A percentile compares a stretch with the other conserved stretches of the same genome.
phyloP scores from a whole-genome alignment of 2,329 filamentous ascomycete species.

The Exutisphaerella laricina region DNA sequence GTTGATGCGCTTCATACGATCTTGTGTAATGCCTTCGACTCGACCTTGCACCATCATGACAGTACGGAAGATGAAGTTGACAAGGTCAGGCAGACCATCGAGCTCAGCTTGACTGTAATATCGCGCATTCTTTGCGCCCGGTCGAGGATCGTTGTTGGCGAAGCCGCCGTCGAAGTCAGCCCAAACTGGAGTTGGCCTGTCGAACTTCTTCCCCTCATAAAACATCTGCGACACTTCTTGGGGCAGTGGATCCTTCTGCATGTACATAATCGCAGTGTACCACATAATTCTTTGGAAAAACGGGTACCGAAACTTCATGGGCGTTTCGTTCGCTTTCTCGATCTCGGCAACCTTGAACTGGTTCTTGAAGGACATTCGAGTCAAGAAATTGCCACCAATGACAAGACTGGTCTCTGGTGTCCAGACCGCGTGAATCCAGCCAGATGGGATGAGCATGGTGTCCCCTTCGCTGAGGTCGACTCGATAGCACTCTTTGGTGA shows the following conservation, averaged over 20 bases:
- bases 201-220: constrained; percentile 51
- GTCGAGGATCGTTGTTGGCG: constrained; percentile 44
- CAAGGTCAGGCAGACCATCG: constrained; percentile 54
- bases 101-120: constrained; percentile 60
- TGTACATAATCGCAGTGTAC: constrained; percentile 60
- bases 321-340: constrained; percentile 62
- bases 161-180: constrained; percentile 52
- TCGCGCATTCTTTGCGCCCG: constrained; percentile 49
- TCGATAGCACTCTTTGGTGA: constrained; percentile 61
- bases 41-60: constrained; percentile 57
- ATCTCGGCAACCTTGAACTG: constrained; percentile 62
- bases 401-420: constrained; percentile 64
- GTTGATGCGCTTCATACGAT: constrained; percentile 55
- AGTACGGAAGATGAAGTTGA: constrained; percentile 57
- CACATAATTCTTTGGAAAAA: constrained; percentile 66
- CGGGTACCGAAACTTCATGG: constrained; percentile 61
- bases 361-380: constrained; percentile 59
- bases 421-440: constrained; percentile 69
- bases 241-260: constrained; percentile 60
- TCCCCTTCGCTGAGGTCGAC: constrained; percentile 62
- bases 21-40: constrained; percentile 55
- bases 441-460: constrained; percentile 65
- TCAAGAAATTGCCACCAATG: constrained; percentile 66
- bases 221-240: constrained; percentile 51
- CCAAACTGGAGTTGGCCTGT: constrained; percentile 52